phyloP scores from a whole-genome alignment of 179 eudicot genomes.

The Vitellaria paradoxa region DNA sequence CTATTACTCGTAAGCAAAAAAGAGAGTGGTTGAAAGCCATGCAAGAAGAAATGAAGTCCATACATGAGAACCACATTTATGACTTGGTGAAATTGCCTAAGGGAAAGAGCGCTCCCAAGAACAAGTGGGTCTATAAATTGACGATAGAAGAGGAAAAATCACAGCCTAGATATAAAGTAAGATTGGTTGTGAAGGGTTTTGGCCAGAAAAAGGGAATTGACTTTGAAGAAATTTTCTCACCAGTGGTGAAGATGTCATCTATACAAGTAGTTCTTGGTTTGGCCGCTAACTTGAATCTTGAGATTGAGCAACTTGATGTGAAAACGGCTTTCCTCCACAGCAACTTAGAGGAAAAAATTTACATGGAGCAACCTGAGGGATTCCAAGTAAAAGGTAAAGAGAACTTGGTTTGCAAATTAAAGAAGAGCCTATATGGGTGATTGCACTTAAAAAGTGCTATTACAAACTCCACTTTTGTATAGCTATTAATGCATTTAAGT shows the following conservation, averaged over 20 bases:
- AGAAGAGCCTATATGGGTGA: constrained; percentile 6
- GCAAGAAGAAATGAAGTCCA: background rate
- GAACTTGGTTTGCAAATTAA: background rate
- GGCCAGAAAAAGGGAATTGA: background rate
- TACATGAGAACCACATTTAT: constrained; percentile 7
- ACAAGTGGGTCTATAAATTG: background rate
- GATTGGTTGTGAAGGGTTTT: background rate
- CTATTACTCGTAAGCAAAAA: background rate
- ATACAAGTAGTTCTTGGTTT: background rate
- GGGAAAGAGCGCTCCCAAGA: background rate
- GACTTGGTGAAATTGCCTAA: background rate
- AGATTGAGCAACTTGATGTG: background rate
- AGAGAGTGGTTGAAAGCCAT: background rate
- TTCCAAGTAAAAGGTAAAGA: background rate
- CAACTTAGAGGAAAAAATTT: background rate
- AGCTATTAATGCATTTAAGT: too few species aligned
- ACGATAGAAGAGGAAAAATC: background rate
- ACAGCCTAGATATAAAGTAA: background rate
- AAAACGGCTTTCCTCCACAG: background rate
- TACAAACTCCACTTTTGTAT: too few species aligned
- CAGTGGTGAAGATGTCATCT: background rate
- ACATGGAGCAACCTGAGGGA: background rate
- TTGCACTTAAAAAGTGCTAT: too few species aligned
- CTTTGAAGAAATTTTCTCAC: background rate
- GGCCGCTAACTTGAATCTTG: background rate